Evolutionary conservation across 2,329 filamentous ascomycete genomes (phyloP), one percentile per base, ranked within the genome.

Genomic region (Bipolaris oryzae): DNA sequence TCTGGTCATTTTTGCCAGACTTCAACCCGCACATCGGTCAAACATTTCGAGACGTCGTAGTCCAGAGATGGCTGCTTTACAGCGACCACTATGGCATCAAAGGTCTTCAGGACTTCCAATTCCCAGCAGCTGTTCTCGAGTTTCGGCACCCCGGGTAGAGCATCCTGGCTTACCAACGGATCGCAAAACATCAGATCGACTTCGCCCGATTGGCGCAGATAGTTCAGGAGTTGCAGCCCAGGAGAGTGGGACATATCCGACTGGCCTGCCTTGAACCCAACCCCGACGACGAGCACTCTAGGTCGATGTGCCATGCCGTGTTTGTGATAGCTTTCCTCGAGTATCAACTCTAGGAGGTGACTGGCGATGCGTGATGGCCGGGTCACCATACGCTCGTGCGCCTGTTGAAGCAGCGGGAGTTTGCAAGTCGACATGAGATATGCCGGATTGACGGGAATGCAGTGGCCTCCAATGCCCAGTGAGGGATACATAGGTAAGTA

Each of bases 371-470:
- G 50, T 0, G 68, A 72, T 0, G 82, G 82, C 6, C 81, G 75
- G 2, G 70, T 67, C 38, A 74, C 71, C 80, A 82, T 83, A 35
- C 67, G 75, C 53, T 80, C 77, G 31, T 53, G 49, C 0, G 79
- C 81, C 2, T 73, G 67, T 43, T 77, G 21, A 64, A 84, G 72
- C 0, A 85, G 67, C 3, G 82, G 82, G 44, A 84, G 78, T 3
- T 72, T 65, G 60, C 74, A 79, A 62, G 80, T 83, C 20, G 78
- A 77, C 9, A 85, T 71, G 16, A 85, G 72, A 60, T 85, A 85
- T 71, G 79, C 79, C 0, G 82, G 83, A 55, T 85, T 85, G 58
- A 85, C 77, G 0, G 83, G 83, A 55, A 85, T 85, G 59, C 83
- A 85, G 66, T 85, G 82, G 0, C 83, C 82, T 1, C 83, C 83